phyloP scores from a whole-genome alignment of 495 filamentous ascomycete species.

The Platismatia glauca region DNA sequence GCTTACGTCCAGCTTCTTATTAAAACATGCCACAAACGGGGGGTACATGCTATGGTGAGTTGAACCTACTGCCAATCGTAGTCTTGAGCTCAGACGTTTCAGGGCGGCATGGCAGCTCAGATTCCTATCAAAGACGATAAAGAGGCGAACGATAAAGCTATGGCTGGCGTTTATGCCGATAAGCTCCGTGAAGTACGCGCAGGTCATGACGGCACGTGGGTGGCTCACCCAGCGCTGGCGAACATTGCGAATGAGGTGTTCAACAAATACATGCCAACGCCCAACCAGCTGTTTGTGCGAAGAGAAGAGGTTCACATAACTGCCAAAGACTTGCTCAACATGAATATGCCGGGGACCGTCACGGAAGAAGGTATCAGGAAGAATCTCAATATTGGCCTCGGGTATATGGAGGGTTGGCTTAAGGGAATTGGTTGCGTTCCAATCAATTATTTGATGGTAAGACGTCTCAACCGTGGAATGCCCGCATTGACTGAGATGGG shows the following conservation, averaged over 20 bases:
- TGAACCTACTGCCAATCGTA: not conserved
- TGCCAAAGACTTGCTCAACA: constrained; percentile 90
- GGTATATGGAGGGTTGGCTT: constrained; percentile 99
- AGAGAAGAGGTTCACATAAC: constrained; percentile 84
- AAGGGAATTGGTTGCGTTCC: constrained; percentile 92
- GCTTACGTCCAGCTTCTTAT: constrained; percentile 93
- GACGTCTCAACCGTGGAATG: not conserved
- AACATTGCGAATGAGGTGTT: constrained; percentile 86
- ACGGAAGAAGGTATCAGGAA: constrained; percentile 96
- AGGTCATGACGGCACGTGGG: constrained; percentile 95
- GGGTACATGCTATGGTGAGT: constrained; percentile 85
- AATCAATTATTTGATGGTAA: constrained; percentile 94
- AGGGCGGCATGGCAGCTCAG: constrained; percentile 96
- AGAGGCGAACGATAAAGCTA: constrained; percentile 83
- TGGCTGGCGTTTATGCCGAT: constrained; percentile 87
- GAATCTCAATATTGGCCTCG: constrained; percentile 93
- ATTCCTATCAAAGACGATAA: constrained; percentile 96
- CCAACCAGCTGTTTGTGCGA: constrained; percentile 88
- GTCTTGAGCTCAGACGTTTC: constrained; percentile 14
- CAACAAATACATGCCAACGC: constrained; percentile 98
- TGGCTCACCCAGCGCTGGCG: constrained; percentile 91
- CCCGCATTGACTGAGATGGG: constrained; percentile 1
- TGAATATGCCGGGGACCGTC: constrained; percentile 89
- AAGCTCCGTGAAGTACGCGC: constrained; percentile 94
- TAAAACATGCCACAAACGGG: constrained; percentile 91